Evolutionary conservation across 2,329 filamentous ascomycete genomes (phyloP).

Genomic region (Tolypocladium endophyticum): DNA sequence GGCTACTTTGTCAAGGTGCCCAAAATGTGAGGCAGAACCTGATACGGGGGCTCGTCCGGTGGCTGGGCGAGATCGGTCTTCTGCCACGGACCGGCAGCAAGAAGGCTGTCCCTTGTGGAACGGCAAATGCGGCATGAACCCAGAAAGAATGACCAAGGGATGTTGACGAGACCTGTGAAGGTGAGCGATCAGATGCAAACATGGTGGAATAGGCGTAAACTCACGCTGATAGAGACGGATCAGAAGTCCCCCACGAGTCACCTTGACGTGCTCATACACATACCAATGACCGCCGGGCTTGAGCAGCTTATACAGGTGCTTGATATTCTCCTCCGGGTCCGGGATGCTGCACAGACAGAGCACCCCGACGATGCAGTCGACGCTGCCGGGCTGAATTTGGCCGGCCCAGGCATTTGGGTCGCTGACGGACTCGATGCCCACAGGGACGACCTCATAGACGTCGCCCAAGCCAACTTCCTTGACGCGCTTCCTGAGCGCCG

Average conservation of each 20-base stretch:
- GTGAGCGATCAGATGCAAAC: neutral
- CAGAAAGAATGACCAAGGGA: slow-evolving; percentile 41
- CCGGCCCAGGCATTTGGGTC: slow-evolving; percentile 29
- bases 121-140: slow-evolving; percentile 42
- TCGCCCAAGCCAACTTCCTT: slow-evolving; percentile 40
- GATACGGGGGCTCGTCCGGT: slow-evolving; percentile 28
- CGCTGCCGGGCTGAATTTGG: slow-evolving; percentile 36
- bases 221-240: slow-evolving; percentile 41
- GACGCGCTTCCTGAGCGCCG: slow-evolving; percentile 33
- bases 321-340: slow-evolving; percentile 43
- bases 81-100: slow-evolving; percentile 38
- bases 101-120: slow-evolving; percentile 34
- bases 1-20: slow-evolving; percentile 40
- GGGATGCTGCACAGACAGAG: slow-evolving; percentile 56
- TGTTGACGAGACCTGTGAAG: slow-evolving; percentile 34
- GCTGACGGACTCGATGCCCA: slow-evolving; percentile 49
- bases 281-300: slow-evolving; percentile 54
- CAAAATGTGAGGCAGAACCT: slow-evolving; percentile 35
- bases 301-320: slow-evolving; percentile 43
- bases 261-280: slow-evolving; percentile 49
- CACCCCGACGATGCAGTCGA: slow-evolving; percentile 50
- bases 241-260: slow-evolving; percentile 24
- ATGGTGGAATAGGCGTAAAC: slow-evolving; percentile 11
- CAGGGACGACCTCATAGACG: slow-evolving; percentile 50
- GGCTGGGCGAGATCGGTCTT: slow-evolving; percentile 35